Evolutionary conservation across 768 basidiomycete species (phyloP).

Genomic region (Lactarius sanguifluus): DNA sequence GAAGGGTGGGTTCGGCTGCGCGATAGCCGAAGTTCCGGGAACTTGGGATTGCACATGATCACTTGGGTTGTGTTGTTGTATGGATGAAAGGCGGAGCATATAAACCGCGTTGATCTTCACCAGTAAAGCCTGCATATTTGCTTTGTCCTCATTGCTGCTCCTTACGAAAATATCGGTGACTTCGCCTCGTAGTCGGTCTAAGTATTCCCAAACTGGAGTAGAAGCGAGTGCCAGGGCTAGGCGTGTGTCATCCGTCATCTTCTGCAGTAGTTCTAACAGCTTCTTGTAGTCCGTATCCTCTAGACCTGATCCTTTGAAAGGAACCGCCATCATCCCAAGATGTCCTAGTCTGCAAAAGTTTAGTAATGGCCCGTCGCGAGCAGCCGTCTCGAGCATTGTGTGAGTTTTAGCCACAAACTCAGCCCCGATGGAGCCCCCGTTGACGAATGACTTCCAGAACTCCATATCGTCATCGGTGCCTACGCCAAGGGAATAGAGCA

Average conservation of each 20-base stretch:
- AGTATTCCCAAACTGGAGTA: conserved; percentile 3
- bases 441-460: conserved; percentile 1
- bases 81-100: too few relatives aligned
- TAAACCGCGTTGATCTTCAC: background rate
- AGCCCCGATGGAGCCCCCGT: conserved; percentile 4
- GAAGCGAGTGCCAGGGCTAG: background rate
- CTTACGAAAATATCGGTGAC: background rate
- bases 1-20: background rate
- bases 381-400: background rate
- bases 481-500: background rate
- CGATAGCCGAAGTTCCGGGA: background rate
- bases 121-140: background rate
- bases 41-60: background rate
- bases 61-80: background rate
- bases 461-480: background rate
- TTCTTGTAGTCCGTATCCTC: background rate
- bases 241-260: background rate
- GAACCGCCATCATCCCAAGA: background rate
- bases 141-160: background rate
- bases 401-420: background rate
- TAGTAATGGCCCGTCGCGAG: conserved; percentile 15
- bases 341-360: conserved; percentile 15
- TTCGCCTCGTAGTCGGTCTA: background rate
- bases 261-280: background rate
- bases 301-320: conserved; percentile 1